A percentile compares a stretch with the other conserved stretches of the same genome.
Evolutionary conservation across 2,329 filamentous ascomycete genomes (phyloP).

Genomic region (Epichloe typhina): DNA sequence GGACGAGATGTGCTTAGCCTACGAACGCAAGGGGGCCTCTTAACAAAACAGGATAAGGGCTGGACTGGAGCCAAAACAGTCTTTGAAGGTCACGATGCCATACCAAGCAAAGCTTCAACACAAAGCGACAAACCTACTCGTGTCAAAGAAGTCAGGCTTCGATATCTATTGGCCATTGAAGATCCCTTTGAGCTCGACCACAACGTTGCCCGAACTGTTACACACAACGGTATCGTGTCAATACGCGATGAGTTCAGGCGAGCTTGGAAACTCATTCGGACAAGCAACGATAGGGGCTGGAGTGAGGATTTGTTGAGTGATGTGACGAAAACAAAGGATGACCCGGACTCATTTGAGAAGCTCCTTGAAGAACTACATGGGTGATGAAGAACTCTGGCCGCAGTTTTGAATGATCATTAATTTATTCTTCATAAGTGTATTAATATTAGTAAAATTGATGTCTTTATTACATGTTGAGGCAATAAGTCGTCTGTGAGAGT

Average conservation of each 20-base stretch:
- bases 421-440: too few species aligned
- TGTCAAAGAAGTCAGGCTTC: constrained; percentile 58
- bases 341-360: constrained; percentile 12
- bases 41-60: constrained; percentile 64
- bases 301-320: constrained; percentile 42
- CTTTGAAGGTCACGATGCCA: constrained; percentile 34
- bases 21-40: constrained; percentile 54
- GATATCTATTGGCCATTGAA: constrained; percentile 81
- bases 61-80: constrained; percentile 77
- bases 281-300: constrained; percentile 27
- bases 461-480: background rate
- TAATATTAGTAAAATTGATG: too few species aligned
- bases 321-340: constrained; percentile 21
- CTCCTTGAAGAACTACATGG: constrained; percentile 24
- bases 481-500: background rate
- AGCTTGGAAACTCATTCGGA: constrained; percentile 58
- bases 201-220: constrained; percentile 79
- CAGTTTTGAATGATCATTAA: background rate
- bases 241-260: constrained; percentile 78
- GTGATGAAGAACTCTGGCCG: constrained; percentile 7
- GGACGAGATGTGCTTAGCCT: constrained; percentile 67
- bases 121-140: constrained; percentile 23
- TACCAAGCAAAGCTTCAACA: background rate
- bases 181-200: constrained; percentile 83
- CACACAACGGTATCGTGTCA: constrained; percentile 65